These are phyloP conservation scores for Auriculariales sp. DNA, from an alignment of 768 basidiomycete genomes.

Conservation along the genomic window DNA sequence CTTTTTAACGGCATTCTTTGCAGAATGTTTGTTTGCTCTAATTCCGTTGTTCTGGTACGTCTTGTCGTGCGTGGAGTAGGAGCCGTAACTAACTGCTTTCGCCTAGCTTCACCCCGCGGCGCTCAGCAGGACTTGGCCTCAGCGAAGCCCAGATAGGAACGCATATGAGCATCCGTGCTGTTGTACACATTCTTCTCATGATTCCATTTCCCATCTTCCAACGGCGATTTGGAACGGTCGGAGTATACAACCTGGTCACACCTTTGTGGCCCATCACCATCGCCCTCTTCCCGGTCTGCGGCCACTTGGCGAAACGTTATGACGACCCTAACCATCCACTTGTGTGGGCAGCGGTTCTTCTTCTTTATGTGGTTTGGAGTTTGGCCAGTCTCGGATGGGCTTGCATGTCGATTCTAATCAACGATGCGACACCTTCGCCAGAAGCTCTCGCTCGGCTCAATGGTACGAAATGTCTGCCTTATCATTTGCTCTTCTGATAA, in stretches of 20 bases:
- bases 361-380: conserved; percentile 6
- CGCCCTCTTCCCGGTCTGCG: conserved; percentile 3
- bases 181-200: conserved; percentile 4
- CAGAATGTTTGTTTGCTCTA: not conserved
- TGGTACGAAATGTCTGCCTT: not conserved
- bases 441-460: conserved; percentile 8
- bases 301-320: conserved; percentile 1
- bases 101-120: conserved; percentile 9
- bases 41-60: not conserved
- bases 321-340: not conserved
- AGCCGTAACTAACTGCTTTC: no score
- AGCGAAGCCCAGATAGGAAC: conserved; percentile 8
- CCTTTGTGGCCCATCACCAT: conserved; percentile 4
- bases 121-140: conserved; percentile 8
- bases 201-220: conserved; percentile 1
- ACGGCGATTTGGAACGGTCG: conserved; percentile 4
- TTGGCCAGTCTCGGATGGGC: conserved; percentile 6
- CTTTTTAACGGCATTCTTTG: not conserved
- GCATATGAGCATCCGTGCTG: conserved; percentile 6
- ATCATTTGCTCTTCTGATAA: not conserved
- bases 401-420: conserved; percentile 6
- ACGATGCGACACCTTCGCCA: conserved; percentile 7
- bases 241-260: conserved; percentile 2
- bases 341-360: not conserved
- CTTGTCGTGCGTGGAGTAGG: no score